Conservation (phyloP, 2,329 filamentous ascomycete species). For the Xylaria sp. region DNA sequence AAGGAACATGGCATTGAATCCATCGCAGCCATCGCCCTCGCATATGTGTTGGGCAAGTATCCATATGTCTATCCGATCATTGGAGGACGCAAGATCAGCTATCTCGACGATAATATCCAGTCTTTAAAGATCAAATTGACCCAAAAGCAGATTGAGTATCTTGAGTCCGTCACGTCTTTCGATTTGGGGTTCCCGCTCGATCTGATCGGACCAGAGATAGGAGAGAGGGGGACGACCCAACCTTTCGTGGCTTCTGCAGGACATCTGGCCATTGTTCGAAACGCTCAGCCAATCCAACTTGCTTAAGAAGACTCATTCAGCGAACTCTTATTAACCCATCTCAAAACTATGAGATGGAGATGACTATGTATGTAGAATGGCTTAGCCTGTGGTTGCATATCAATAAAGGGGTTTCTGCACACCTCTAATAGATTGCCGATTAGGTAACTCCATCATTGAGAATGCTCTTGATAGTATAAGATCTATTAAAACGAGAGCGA, state of each 20-base stretch:
- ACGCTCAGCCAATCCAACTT: constrained; percentile 18
- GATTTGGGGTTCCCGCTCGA: constrained; percentile 62
- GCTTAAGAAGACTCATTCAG: background rate
- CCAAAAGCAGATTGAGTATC: constrained; percentile 59
- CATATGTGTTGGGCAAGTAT: constrained; percentile 60
- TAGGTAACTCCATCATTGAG: too few relatives aligned
- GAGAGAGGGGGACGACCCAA: constrained; percentile 10
- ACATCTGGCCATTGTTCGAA: constrained; percentile 22
- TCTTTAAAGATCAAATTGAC: constrained; percentile 60
- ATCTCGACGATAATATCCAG: constrained; percentile 63
- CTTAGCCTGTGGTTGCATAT: too few relatives aligned
- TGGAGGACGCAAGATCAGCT: constrained; percentile 61
- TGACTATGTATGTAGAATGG: background rate
- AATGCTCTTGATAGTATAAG: too few relatives aligned
- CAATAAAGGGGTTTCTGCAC: too few relatives aligned
- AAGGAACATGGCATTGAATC: constrained; percentile 61
- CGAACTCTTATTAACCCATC: too few relatives aligned
- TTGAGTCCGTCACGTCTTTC: constrained; percentile 62
- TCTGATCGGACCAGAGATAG: constrained; percentile 51
- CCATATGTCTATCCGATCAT: constrained; percentile 62
- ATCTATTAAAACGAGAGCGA: too few relatives aligned
- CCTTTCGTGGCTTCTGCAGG: constrained; percentile 15
- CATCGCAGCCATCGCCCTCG: constrained; percentile 66
- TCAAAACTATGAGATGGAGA: background rate
- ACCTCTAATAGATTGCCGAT: too few relatives aligned